phyloP scores from a whole-genome alignment of 2,329 filamentous ascomycete genomes.

The Colletotrichum sp. region DNA sequence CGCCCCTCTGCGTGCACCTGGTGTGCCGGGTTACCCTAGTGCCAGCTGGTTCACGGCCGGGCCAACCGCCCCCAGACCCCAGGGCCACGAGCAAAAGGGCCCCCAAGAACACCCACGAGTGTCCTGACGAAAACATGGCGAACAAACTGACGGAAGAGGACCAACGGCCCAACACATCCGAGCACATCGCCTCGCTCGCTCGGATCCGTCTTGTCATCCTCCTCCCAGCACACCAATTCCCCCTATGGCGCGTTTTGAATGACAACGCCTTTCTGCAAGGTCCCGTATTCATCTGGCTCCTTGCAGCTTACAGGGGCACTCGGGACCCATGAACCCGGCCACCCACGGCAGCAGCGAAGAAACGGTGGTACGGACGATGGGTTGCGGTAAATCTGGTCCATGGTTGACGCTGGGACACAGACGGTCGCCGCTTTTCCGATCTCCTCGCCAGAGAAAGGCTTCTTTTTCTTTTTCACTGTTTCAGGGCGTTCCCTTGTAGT shows the following conservation, averaged over 20 bases:
- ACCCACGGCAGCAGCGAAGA: neutral
- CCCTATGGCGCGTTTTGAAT: neutral
- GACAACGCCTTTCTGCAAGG: conserved; percentile 2
- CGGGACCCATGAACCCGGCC: neutral
- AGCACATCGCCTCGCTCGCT: conserved; percentile 6
- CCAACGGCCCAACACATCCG: neutral
- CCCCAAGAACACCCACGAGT: neutral
- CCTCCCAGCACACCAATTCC: neutral
- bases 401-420: neutral
- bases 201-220: neutral
- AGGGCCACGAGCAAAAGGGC: neutral
- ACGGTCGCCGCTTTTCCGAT: neutral
- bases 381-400: neutral
- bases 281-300: neutral
- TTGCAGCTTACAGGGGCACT: neutral
- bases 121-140: neutral
- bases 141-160: neutral
- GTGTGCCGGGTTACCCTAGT: neutral
- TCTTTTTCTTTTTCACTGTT: neutral
- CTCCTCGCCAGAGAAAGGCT: neutral
- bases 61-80: neutral
- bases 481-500: neutral
- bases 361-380: neutral
- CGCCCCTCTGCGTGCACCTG: neutral
- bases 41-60: neutral